Evolutionary conservation across 1,139 yeast genomes (phyloP).

Genomic region (Dujonia santamariae): DNA sequence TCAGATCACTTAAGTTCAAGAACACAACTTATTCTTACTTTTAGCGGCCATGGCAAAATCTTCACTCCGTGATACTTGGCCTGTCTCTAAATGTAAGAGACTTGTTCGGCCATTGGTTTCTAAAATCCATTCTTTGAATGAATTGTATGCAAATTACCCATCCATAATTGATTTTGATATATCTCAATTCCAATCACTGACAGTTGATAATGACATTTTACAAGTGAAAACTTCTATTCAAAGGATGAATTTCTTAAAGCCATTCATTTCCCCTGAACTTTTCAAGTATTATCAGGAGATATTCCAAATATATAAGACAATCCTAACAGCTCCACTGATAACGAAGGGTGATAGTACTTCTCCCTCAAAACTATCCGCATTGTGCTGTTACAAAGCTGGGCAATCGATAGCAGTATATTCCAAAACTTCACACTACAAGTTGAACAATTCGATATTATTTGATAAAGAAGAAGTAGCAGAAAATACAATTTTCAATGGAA

Average conservation of each 20-base stretch:
- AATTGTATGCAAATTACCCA: conserved; percentile 23
- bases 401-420: conserved; percentile 31
- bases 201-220: conserved; percentile 5
- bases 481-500: not conserved
- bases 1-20: too few relatives aligned
- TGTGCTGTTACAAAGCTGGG: conserved; percentile 33
- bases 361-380: conserved; percentile 20
- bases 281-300: conserved; percentile 29
- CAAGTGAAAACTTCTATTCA: conserved; percentile 23
- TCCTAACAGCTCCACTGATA: conserved; percentile 11
- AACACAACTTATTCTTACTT: too few relatives aligned
- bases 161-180: conserved; percentile 14
- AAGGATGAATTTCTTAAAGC: conserved; percentile 24
- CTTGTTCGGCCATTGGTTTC: conserved; percentile 35
- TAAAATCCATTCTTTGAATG: conserved; percentile 34
- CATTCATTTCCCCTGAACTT: conserved; percentile 24
- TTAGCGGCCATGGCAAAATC: too few relatives aligned
- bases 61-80: too few relatives aligned
- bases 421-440: conserved; percentile 31
- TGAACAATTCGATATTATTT: conserved; percentile 31
- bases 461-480: conserved; percentile 16
- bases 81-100: conserved; percentile 29
- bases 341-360: not conserved
- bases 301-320: conserved; percentile 25
- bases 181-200: conserved; percentile 1